Evolutionary conservation across 2,329 filamentous ascomycete genomes (phyloP).

Genomic region (Ophiosphaerella korrae): DNA sequence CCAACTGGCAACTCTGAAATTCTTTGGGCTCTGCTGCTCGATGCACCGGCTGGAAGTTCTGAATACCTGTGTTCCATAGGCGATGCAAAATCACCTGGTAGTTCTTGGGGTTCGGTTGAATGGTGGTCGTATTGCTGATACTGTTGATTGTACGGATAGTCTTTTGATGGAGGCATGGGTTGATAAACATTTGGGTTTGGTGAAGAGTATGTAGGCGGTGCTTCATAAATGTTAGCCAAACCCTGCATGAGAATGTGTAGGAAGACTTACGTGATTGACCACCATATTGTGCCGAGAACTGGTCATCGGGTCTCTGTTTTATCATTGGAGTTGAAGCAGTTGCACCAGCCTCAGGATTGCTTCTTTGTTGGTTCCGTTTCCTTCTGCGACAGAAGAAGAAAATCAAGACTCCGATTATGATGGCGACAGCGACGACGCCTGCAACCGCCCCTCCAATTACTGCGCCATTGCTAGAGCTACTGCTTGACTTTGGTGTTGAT

Average conservation of each 20-base stretch:
- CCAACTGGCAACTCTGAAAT: constrained; percentile 29
- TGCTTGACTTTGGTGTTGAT: constrained; percentile 5
- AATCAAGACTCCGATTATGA: constrained; percentile 32
- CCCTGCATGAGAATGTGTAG: background rate
- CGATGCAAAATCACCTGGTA: constrained; percentile 17
- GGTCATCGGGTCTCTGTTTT: constrained; percentile 15
- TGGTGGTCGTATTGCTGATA: constrained; percentile 24
- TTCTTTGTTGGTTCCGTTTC: constrained; percentile 11
- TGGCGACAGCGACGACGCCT: constrained; percentile 25
- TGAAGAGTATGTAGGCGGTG: constrained; percentile 32
- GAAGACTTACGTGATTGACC: constrained; percentile 29
- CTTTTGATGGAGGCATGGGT: constrained; percentile 12
- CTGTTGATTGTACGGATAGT: constrained; percentile 5
- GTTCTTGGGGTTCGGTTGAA: constrained; percentile 21
- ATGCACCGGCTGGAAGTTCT: constrained; percentile 28
- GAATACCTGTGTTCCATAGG: constrained; percentile 18
- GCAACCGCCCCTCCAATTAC: constrained; percentile 38
- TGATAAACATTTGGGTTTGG: constrained; percentile 25
- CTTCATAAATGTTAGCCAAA: constrained; percentile 17
- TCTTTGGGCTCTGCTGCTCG: constrained; percentile 10
- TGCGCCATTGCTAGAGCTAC: constrained; percentile 20
- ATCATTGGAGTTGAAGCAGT: constrained; percentile 19
- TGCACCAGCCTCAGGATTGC: constrained; percentile 7
- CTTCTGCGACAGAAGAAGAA: constrained; percentile 29
- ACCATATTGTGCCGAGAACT: constrained; percentile 12